These are phyloP conservation scores for Hibiscus trionum DNA, from an alignment of 345 rosid genomes.

Conservation along the genomic window DNA sequence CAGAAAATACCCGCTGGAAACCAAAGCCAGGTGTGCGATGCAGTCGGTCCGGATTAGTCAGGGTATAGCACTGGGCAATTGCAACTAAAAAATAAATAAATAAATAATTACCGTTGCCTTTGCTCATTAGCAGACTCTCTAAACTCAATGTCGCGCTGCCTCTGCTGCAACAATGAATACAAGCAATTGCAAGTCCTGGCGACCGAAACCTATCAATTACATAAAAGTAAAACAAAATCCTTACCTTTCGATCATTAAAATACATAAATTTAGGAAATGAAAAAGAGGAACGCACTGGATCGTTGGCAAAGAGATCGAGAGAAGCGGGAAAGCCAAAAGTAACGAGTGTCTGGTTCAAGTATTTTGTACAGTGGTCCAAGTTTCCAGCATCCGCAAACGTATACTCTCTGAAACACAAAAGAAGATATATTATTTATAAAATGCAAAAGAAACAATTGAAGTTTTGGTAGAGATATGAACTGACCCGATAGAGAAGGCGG, in stretches of 20 bases:
- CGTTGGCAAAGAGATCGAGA: constrained; percentile 80
- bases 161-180: constrained; percentile 78
- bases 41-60: too few species aligned
- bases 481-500: constrained; percentile 50
- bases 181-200: constrained; percentile 95
- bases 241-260: not conserved
- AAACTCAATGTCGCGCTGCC: constrained; percentile 83
- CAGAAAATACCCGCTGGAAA: too few species aligned
- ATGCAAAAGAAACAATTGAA: not conserved
- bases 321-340: constrained; percentile 91
- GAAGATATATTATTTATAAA: not conserved
- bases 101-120: constrained; percentile 60
- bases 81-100: not conserved
- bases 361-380: constrained; percentile 78
- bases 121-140: constrained; percentile 88
- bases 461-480: constrained; percentile 2
- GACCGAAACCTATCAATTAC: constrained; percentile 55
- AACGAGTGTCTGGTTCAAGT: constrained; percentile 82
- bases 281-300: constrained; percentile 51
- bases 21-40: too few species aligned
- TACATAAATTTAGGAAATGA: not conserved
- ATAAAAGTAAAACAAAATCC: not conserved
- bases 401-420: constrained; percentile 40
- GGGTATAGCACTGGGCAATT: not conserved
- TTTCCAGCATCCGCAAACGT: constrained; percentile 75